These are phyloP conservation scores for Phylloporus rhodoxanthus DNA, from an alignment of 768 basidiomycete genomes.

Conservation along the genomic window DNA sequence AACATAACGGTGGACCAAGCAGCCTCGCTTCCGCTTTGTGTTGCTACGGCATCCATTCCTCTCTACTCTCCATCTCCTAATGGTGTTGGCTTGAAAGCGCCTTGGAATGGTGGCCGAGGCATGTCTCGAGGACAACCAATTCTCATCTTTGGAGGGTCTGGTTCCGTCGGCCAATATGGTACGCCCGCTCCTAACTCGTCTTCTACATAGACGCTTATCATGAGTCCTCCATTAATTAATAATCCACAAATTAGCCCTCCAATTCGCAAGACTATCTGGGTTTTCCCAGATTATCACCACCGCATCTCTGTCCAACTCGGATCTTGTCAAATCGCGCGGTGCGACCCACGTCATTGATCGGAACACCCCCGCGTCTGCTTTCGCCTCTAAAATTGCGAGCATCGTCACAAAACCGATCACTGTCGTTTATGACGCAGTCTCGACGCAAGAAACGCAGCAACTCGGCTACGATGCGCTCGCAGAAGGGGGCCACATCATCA, in stretches of 20 bases:
- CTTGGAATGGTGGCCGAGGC: conserved; percentile 31
- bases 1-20: conserved; percentile 35
- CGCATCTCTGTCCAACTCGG: conserved; percentile 32
- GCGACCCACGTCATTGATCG: conserved; percentile 36
- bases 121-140: conserved; percentile 28
- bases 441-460: conserved; percentile 29
- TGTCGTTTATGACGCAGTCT: conserved; percentile 26
- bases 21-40: conserved; percentile 31
- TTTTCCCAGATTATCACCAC: conserved; percentile 38
- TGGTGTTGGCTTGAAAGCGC: conserved; percentile 30
- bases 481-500: conserved; percentile 27
- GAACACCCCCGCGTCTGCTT: conserved; percentile 10
- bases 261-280: conserved; percentile 31
- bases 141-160: conserved; percentile 35
- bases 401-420: conserved; percentile 11
- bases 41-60: conserved; percentile 29
- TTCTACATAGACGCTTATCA: conserved; percentile 1
- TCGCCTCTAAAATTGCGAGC: conserved; percentile 13
- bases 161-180: conserved; percentile 37
- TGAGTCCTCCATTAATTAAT: too few relatives aligned
- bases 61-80: conserved; percentile 28
- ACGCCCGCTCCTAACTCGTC: conserved; percentile 2
- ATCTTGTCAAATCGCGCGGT: conserved; percentile 31
- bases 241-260: conserved; percentile 26
- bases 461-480: conserved; percentile 28